These are phyloP conservation scores for Penicillium brevicompactum DNA, from an alignment of 2,329 filamentous ascomycete genomes.

Conservation along the genomic window DNA sequence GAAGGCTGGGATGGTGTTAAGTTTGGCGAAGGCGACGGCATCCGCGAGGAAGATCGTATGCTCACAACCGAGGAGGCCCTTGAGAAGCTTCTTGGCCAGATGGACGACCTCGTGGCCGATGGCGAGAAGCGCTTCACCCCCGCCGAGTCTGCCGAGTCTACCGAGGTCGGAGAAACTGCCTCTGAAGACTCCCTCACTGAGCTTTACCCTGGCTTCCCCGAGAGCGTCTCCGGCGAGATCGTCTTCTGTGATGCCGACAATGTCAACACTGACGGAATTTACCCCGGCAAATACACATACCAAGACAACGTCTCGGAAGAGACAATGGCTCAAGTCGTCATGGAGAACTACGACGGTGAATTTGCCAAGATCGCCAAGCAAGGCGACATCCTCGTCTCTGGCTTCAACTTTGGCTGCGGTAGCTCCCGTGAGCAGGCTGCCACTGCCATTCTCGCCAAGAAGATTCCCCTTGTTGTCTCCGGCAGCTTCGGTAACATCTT, in stretches of 20 bases:
- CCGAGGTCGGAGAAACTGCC: conserved; percentile 15
- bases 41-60: conserved; percentile 64
- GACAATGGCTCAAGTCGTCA: conserved; percentile 85
- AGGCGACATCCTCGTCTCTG: conserved; percentile 80
- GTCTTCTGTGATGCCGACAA: conserved; percentile 85
- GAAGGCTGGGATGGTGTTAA: conserved; percentile 64
- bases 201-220: conserved; percentile 82
- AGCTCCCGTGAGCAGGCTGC: conserved; percentile 83
- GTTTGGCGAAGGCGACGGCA: conserved; percentile 71
- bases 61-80: conserved; percentile 70
- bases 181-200: conserved; percentile 54
- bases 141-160: conserved; percentile 16
- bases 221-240: conserved; percentile 81
- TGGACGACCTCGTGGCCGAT: conserved; percentile 63
- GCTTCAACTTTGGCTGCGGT: conserved; percentile 88
- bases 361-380: conserved; percentile 67
- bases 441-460: conserved; percentile 62
- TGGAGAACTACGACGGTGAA: conserved; percentile 85
- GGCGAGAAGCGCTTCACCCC: conserved; percentile 52
- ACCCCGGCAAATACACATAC: conserved; percentile 90
- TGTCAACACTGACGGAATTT: conserved; percentile 90
- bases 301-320: conserved; percentile 77
- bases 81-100: conserved; percentile 69
- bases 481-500: conserved; percentile 45
- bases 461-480: conserved; percentile 41